Evolutionary conservation across 1,284 basidiomycete species (phyloP).

Genomic region (Sporisorium iseilematis-ciliati): DNA sequence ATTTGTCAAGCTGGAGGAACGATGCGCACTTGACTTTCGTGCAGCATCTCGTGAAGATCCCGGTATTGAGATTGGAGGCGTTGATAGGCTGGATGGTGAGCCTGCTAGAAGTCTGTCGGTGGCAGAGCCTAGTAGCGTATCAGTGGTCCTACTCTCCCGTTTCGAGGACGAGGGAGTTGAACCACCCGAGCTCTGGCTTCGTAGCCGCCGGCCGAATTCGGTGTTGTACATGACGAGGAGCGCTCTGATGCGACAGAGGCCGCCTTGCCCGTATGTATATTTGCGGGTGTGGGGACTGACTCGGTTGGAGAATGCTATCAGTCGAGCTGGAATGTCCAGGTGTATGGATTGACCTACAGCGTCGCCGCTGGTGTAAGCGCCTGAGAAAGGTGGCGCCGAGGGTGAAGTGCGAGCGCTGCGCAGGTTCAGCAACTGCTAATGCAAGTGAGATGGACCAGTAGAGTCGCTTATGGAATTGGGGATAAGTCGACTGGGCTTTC

Average conservation of each 20-base stretch:
- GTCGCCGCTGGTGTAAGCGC: no score
- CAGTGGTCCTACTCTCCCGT: conserved; percentile 31
- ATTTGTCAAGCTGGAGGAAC: conserved; percentile 49
- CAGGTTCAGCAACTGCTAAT: no score
- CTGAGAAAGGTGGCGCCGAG: no score
- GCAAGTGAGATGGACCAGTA: no score
- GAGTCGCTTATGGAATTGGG: no score
- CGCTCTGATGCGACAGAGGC: conserved; percentile 15
- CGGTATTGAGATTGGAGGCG: conserved; percentile 37
- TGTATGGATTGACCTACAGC: no score
- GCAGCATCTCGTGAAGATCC: conserved; percentile 29
- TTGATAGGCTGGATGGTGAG: conserved; percentile 14
- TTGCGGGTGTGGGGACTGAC: not conserved
- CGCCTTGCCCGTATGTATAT: not conserved
- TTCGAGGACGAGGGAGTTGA: conserved; percentile 41
- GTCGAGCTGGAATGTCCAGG: not conserved
- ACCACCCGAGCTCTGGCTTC: conserved; percentile 55
- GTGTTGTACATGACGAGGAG: conserved; percentile 59
- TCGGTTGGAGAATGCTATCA: not conserved
- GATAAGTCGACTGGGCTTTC: no score
- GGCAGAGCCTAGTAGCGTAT: conserved; percentile 26
- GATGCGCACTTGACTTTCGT: conserved; percentile 29
- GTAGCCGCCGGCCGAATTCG: conserved; percentile 58
- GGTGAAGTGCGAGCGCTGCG: no score
- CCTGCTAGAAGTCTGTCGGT: conserved; percentile 36